Evolutionary conservation across 1,284 basidiomycete species (phyloP), one percentile per base, ranked within the genome.

Genomic region (Fomitopsis betulina): DNA sequence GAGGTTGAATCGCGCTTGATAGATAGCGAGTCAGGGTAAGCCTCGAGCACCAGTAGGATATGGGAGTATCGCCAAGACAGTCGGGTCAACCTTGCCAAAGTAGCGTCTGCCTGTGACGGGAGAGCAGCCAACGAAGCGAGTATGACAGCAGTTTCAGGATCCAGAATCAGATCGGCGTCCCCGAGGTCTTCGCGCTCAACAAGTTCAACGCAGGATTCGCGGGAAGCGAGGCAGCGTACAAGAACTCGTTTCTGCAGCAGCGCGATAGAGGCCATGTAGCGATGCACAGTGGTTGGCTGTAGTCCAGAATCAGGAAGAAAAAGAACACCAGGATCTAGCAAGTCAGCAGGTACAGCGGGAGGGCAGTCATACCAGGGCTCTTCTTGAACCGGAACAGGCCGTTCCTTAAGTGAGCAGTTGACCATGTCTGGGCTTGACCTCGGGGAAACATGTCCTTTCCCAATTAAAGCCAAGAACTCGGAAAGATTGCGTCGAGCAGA

Each of bases 231-330:
- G 15, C 72, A 69, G 7, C 76, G 78, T 35, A 86, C 76, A 1
- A 91, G 72, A 12, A 73, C 75, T 54, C 81, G 82, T 64, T 85
- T 85, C 68, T 91, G 87, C 4, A 90, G 73, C n/a, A 89, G 60
- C 27, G 82, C 74, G 57, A 90, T 67, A 17, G 87, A 90, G 17
- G 82, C 81, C 68, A 92, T 75, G 65, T 90, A 91, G 27, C 76
- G 78, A 68, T 90, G 87, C n/a, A 67, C 55, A n/a, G 64, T 69
- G 9, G 59, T 54, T 10, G 80, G 75, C 38, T 58, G 63, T n/a
- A 60, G 56, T 69, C 70, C 70, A 17, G 62, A 53, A 4, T 68
- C 64, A 6, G 81, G 78, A 40, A 84, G 71, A 17, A 65, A 65
- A 21, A 86, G 68, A 2, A 84, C 88, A 57, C 76, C 75, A 37